Evolutionary conservation across 768 basidiomycete species (phyloP), one percentile per base, ranked within the genome.

Genomic region (Pisolithus microcarpus): DNA sequence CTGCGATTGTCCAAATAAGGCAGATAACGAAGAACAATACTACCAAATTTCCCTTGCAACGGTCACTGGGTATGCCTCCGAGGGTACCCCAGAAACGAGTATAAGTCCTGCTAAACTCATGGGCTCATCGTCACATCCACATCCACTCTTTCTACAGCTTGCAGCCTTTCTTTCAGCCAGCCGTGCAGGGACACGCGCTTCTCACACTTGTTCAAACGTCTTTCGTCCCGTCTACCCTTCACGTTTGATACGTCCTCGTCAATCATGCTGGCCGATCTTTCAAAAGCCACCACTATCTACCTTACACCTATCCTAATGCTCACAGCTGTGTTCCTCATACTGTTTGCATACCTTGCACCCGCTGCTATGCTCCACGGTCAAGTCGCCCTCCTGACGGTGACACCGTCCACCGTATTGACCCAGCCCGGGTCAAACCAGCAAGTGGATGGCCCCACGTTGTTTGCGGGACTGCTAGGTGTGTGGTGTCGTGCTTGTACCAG

Each of bases 311-410:
- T 86, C 5, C 68, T 90, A 45, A 75, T 79, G 53, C 68, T 89
- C 39, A 80, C 86, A 5, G 77, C 85, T 9, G 68, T 85, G 45
- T 57, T 90, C 31, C 78, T 91, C 38, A 71, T 79, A 4, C 61
- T 87, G 2, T 79, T 91, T 55, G 76, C 81, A 4, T 86, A 79
- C 54, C 68, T 87, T n/a, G 78, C 88, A 0, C 88, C 88, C 0
- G 71, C 70, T 5, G 57, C 81, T 46, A 64, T 85, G 59, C 71
- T 89, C 10, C 77, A 80, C 30, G 72, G 73, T 56, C 73, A 75
- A 56, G 85, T 90, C 18, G 73, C 84, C 6, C 72, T 91, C 34
- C 69, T 88, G 42, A 77, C 73, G 2, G 81, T 91, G 3, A 72
- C 74, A 2, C 85, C 85, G 10, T 81, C 81, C 2, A 68, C 74